Evolutionary conservation across 495 filamentous ascomycete genomes (phyloP), one percentile per base, ranked within the genome.

Genomic region (Hypoxylon fragiforme): DNA sequence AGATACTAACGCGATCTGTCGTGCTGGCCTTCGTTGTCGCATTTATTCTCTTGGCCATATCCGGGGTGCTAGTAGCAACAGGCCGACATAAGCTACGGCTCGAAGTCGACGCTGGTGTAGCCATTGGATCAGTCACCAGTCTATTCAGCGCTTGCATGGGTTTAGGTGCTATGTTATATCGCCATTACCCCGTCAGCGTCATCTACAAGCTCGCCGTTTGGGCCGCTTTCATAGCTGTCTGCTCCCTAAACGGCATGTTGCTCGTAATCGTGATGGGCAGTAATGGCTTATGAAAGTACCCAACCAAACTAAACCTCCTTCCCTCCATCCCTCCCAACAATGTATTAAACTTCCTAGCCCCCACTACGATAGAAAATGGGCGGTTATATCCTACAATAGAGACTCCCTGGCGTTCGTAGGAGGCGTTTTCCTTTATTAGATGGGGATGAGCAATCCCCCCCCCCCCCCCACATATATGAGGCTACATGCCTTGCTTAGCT

Each of bases 71-170:
- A 3, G 75, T 82, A 41, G 57, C 67, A 2, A 81, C 83, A 4
- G 81, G 82, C 3, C 69, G 74, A 3, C 77, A 77, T 46, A 79
- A 75, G 62, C 69, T 79, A 45, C 67, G 71, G 1, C 63, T 78
- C 35, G 77, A 83, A 54, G 84, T 87, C 3, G 83, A 86, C 50
- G 76, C 74, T 1, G 85, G 82, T 15, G 81, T 83, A 21, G 73
- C 83, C 6, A 64, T 82, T 14, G 83, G 81, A 7, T 80, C 84
- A n/a, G 69, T 79, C 15, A 64, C 75, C 0, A 79, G 77, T 43
- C 58, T 85, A 18, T 69, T 80, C 44, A 77, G 81, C 60, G 82
- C 79, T 7, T 75, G 77, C 28, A 69, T 75, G 12, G 84, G 73
- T 5, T 60, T 84, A 8, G 78, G 77, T 4, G 69, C 74, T 51